phyloP scores from a whole-genome alignment of 2,329 filamentous ascomycete species.

The Didymella lethalis region DNA sequence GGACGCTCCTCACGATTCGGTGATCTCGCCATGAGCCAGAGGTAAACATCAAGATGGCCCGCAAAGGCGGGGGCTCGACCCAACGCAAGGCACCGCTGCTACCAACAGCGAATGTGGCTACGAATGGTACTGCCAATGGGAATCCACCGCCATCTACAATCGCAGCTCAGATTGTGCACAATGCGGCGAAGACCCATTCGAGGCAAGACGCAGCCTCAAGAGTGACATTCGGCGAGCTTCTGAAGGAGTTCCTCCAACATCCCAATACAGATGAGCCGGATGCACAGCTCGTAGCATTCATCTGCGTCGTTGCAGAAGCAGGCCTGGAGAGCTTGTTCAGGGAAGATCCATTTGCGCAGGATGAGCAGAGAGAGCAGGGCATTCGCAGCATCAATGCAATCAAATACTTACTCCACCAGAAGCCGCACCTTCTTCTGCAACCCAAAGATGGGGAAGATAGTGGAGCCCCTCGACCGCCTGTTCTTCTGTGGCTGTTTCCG shows the following conservation, averaged over 20 bases:
- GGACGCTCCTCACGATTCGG: conserved; percentile 7
- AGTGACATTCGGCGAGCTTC: conserved; percentile 77
- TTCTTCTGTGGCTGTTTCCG: conserved; percentile 63
- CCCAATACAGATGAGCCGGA: conserved; percentile 66
- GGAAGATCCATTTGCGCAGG: conserved; percentile 73
- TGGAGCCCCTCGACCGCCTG: conserved; percentile 50
- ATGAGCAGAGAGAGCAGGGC: conserved; percentile 66
- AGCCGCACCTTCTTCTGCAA: conserved; percentile 69
- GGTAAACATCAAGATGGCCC: conserved; percentile 50
- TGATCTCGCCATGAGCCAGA: conserved; percentile 34
- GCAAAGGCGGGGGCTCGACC: conserved; percentile 48
- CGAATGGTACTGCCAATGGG: conserved; percentile 28
- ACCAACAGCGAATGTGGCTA: conserved; percentile 29
- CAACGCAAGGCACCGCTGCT: conserved; percentile 39
- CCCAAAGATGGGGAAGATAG: conserved; percentile 44
- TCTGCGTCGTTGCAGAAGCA: conserved; percentile 82
- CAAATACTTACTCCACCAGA: conserved; percentile 75
- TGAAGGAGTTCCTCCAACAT: conserved; percentile 67
- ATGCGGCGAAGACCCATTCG: conserved; percentile 71
- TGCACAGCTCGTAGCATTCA: conserved; percentile 79
- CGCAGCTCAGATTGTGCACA: conserved; percentile 85
- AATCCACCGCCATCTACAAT: conserved; percentile 74
- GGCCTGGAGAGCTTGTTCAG: conserved; percentile 74
- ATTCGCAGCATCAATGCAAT: conserved; percentile 81
- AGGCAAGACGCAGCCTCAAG: conserved; percentile 71